A percentile compares a stretch with the other conserved stretches of the same genome.
These are phyloP conservation scores for Lathyrus oleraceus DNA, from an alignment of 306 rosid genomes.

Conservation along the genomic window DNA sequence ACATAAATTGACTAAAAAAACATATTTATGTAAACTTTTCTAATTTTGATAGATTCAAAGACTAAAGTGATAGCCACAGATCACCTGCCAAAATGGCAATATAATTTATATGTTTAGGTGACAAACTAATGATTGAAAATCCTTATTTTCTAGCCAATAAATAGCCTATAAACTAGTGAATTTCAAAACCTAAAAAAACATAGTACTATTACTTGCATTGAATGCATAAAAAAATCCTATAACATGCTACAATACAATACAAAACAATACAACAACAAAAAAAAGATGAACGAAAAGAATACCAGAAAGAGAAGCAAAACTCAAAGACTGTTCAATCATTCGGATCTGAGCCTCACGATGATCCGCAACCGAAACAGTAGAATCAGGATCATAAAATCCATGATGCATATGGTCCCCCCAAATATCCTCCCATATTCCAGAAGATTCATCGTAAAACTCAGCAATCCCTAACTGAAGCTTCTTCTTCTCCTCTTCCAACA, in stretches of 20 bases:
- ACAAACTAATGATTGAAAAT: background rate
- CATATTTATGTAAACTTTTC: background rate
- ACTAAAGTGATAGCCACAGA: background rate
- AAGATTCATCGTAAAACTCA: constrained; percentile 86
- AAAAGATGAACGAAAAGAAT: background rate
- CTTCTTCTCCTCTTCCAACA: background rate
- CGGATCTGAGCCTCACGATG: constrained; percentile 87
- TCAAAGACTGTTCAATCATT: constrained; percentile 79
- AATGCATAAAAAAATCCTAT: background rate
- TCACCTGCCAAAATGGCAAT: background rate
- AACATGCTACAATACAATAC: background rate
- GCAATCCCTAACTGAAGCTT: constrained; percentile 67
- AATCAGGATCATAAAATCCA: constrained; percentile 66
- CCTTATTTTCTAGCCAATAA: background rate
- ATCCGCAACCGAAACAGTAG: constrained; percentile 56
- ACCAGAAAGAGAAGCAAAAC: constrained; percentile 54
- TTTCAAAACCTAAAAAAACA: background rate
- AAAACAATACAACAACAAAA: background rate
- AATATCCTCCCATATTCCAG: constrained; percentile 72
- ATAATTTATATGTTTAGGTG: background rate
- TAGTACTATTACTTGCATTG: background rate
- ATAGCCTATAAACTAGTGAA: background rate
- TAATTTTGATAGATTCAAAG: background rate
- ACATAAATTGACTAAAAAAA: background rate
- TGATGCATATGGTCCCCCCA: constrained; percentile 99